Evolutionary conservation across 495 filamentous ascomycete genomes (phyloP).

Genomic region (Xylaria cubensis): DNA sequence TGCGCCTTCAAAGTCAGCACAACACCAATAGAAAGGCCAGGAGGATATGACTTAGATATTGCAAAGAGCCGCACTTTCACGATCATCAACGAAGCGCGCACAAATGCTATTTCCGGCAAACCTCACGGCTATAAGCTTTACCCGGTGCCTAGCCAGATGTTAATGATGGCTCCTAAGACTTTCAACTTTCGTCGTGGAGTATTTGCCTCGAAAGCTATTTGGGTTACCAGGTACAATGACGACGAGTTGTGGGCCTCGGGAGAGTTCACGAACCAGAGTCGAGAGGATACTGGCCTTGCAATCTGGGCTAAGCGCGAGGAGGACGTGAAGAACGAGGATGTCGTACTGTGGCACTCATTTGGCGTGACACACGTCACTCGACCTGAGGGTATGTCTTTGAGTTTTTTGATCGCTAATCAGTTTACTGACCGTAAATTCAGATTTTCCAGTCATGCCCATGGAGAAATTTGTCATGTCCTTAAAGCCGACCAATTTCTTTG

Average conservation of each 20-base stretch:
- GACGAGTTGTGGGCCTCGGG: constrained; percentile 76
- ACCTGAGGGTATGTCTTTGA: neutral
- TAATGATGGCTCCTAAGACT: constrained; percentile 66
- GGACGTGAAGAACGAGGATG: constrained; percentile 51
- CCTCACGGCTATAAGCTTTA: constrained; percentile 75
- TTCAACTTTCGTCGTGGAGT: constrained; percentile 71
- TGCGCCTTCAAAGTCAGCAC: constrained; percentile 2
- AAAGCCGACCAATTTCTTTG: neutral
- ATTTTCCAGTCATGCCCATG: neutral
- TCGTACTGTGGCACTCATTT: constrained; percentile 61
- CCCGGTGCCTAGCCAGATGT: constrained; percentile 73
- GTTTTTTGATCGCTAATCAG: neutral
- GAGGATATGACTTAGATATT: neutral
- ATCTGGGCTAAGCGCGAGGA: neutral
- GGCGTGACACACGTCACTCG: constrained; percentile 51
- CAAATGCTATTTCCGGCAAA: constrained; percentile 62
- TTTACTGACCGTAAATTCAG: neutral
- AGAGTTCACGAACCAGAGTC: constrained; percentile 79
- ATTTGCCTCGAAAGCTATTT: constrained; percentile 76
- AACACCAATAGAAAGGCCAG: neutral
- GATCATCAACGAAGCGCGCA: constrained; percentile 1
- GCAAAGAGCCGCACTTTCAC: neutral
- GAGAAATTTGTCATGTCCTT: neutral
- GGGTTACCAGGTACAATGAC: constrained; percentile 73
- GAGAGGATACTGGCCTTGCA: constrained; percentile 48